Percentiles rank a stretch among this genome's conserved stretches.
Conservation (phyloP, 495 filamentous ascomycete species). For the Neurospora tetraspora region DNA sequence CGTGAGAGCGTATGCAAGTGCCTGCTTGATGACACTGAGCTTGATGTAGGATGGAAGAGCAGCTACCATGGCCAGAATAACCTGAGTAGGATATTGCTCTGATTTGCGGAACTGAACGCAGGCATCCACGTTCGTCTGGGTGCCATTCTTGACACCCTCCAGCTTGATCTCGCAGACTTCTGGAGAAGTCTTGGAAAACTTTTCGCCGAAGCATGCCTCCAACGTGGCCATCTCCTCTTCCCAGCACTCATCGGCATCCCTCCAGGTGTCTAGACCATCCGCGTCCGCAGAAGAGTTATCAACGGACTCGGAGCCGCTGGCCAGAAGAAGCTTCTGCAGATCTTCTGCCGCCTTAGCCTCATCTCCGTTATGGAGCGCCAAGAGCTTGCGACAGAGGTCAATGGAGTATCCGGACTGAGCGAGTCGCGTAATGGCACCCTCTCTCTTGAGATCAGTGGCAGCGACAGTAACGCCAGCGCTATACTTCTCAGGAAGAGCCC, state of each 20-base stretch:
- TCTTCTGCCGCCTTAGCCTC: slow-evolving; percentile 71
- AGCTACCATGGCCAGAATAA: slow-evolving; percentile 60
- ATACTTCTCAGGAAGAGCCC: slow-evolving; percentile 86
- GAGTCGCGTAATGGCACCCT: slow-evolving; percentile 73
- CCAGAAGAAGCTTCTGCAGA: slow-evolving; percentile 60
- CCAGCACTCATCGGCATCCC: slow-evolving; percentile 54
- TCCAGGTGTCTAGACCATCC: slow-evolving; percentile 29
- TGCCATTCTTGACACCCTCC: slow-evolving; percentile 34
- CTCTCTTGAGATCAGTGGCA: slow-evolving; percentile 64
- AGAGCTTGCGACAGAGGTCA: slow-evolving; percentile 67
- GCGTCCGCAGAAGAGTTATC: background rate
- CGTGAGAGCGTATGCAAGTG: slow-evolving; percentile 55
- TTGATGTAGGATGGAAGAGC: slow-evolving; percentile 85
- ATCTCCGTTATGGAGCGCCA: slow-evolving; percentile 57
- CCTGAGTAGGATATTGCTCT: slow-evolving; percentile 62
- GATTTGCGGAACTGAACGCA: slow-evolving; percentile 41
- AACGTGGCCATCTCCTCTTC: slow-evolving; percentile 72
- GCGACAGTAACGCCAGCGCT: slow-evolving; percentile 78
- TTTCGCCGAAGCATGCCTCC: slow-evolving; percentile 67
- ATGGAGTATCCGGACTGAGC: slow-evolving; percentile 70
- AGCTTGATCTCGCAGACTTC: slow-evolving; percentile 55
- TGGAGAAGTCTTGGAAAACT: slow-evolving; percentile 45
- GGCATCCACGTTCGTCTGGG: slow-evolving; percentile 32
- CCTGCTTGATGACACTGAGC: slow-evolving; percentile 75
- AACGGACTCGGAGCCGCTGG: slow-evolving; percentile 23